phyloP scores from a whole-genome alignment of 441 rosid genomes.

The Arabidopsis hybrid region DNA sequence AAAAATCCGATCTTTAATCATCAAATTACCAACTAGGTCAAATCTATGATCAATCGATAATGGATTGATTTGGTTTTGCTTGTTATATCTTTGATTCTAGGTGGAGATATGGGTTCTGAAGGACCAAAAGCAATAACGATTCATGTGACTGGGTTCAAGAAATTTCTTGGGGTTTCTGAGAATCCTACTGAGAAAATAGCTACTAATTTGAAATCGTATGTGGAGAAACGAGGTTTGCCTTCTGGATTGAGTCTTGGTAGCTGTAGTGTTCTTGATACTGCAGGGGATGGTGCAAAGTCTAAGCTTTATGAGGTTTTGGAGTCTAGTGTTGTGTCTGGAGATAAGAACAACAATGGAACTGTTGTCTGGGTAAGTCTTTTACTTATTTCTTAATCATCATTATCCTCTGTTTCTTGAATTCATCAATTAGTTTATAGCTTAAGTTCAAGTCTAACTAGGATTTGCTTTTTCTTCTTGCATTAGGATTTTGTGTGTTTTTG shows the following conservation, averaged over 20 bases:
- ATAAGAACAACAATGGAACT: slow-evolving; percentile 41
- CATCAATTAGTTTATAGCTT: background rate
- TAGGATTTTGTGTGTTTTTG: background rate
- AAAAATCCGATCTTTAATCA: slow-evolving; percentile 15
- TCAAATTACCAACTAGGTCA: slow-evolving; percentile 1
- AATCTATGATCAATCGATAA: slow-evolving; percentile 24
- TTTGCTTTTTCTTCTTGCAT: background rate
- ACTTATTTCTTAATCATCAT: slow-evolving; percentile 10
- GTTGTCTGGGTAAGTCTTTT: slow-evolving; percentile 60
- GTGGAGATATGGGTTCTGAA: slow-evolving; percentile 64
- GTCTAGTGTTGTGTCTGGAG: slow-evolving; percentile 50
- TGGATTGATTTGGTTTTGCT: slow-evolving; percentile 18
- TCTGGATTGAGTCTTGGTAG: slow-evolving; percentile 60
- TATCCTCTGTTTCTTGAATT: background rate
- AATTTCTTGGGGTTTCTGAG: slow-evolving; percentile 61
- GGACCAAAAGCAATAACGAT: slow-evolving; percentile 59
- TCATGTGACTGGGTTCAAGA: slow-evolving; percentile 73
- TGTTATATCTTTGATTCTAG: background rate
- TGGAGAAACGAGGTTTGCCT: slow-evolving; percentile 57
- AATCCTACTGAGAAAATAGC: slow-evolving; percentile 75
- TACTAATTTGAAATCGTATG: slow-evolving; percentile 51
- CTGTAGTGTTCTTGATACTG: slow-evolving; percentile 64
- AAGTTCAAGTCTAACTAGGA: background rate
- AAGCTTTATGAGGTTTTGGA: slow-evolving; percentile 57
- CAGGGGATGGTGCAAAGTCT: slow-evolving; percentile 64